These are phyloP conservation scores for Gleditsia sinensis DNA, from an alignment of 306 rosid species.

Conservation along the genomic window DNA sequence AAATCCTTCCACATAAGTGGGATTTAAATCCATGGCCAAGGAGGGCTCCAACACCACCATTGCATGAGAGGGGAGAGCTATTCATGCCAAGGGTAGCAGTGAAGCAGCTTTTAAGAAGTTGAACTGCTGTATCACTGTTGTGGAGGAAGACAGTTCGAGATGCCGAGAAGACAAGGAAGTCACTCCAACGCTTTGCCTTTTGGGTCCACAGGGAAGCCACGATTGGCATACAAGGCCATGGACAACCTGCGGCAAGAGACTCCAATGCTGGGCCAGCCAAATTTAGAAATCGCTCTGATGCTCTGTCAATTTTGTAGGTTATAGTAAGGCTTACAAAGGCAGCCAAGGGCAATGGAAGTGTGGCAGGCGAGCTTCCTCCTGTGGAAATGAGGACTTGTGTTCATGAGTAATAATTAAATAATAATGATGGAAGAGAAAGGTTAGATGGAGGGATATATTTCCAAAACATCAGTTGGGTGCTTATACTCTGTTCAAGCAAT, in stretches of 20 bases:
- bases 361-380: constrained; percentile 90
- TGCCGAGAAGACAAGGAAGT: constrained; percentile 87
- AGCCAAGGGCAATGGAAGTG: constrained; percentile 95
- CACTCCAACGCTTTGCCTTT: constrained; percentile 94
- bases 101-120: constrained; percentile 93
- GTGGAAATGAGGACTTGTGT: constrained; percentile 27
- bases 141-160: constrained; percentile 95
- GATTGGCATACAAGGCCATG: constrained; percentile 99
- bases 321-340: constrained; percentile 96
- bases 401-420: constrained; percentile 15
- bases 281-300: constrained; percentile 80
- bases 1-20: constrained; percentile 74
- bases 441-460: constrained; percentile 13
- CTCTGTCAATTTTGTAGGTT: constrained; percentile 87
- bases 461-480: not conserved
- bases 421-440: constrained; percentile 26
- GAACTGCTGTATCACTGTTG: constrained; percentile 71
- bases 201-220: constrained; percentile 99
- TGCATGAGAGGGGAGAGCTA: constrained; percentile 58
- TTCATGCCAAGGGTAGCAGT: constrained; percentile 84
- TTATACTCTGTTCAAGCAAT: constrained; percentile 14
- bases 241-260: constrained; percentile 92
- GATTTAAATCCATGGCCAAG: constrained; percentile 91
- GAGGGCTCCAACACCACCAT: constrained; percentile 88
- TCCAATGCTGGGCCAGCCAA: constrained; percentile 94